Base-by-base conservation (phyloP, 352 stramenopile genomes). In the Peronospora tabacina region DNA sequence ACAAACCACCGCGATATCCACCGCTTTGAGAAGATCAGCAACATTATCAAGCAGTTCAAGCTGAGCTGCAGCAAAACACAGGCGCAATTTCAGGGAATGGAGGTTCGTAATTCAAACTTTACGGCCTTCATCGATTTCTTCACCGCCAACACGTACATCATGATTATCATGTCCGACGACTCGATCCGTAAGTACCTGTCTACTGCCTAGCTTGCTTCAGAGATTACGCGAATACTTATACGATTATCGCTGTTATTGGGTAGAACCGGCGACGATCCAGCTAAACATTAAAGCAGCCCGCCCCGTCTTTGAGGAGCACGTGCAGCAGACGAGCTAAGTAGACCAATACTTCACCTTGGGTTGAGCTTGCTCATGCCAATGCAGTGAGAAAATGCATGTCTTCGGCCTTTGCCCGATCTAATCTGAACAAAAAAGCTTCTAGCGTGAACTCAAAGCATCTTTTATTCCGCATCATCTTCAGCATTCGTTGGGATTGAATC, bases 1-100 rank as follows among this genome's bases (percentile, higher is more conserved):
- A 80, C 79, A 19, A 83, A 75, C 20, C 90, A 98, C 57, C 92
- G 95, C 62, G 95, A 98, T 64, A 95, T 96, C 34, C 94, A 98
- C 66, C 92, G 97, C 15, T 99, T 98, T 67, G 97, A 99, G 78
- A 99, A 99, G 63, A 99, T 99, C 60, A 98, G 86, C 62, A 99
- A 99, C 67, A 99, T 99, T 72, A 97, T 99, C 70, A 99, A 99
- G 75, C 97, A 99, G 72, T 99, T 99, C 75, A 99, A 99, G 74
- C 82, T 99, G 15, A 97, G 80, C 67, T 98, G 96, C 72, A 96
- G 86, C 62, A 99, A 99, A 75, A 97, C 94, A 1, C 91, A 98
- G 68, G 94, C 93, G 20, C 87, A 98, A 66, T 99, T 99, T 61
- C 90, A 98, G 66, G 95, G 94, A 35, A 98, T 98, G 94, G 87